phyloP scores from a whole-genome alignment of 148 eudicot species.

The Dysphania ambrosioides region DNA sequence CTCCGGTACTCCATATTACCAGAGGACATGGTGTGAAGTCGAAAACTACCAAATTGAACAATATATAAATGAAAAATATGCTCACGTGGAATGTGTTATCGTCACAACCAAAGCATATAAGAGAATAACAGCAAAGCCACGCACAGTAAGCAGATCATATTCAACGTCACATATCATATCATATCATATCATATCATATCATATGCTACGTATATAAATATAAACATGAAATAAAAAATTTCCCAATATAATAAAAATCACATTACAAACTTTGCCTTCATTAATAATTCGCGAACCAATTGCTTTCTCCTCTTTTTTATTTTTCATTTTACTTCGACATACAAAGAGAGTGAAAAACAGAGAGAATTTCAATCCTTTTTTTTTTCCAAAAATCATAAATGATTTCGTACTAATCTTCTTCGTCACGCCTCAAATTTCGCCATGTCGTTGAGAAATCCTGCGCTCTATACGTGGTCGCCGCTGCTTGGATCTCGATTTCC shows the following conservation, averaged over 20 bases:
- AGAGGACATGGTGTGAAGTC: neutral
- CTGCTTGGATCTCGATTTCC: slow-evolving; percentile 16
- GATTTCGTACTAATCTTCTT: neutral
- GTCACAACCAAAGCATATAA: slow-evolving; percentile 12
- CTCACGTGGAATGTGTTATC: slow-evolving; percentile 24
- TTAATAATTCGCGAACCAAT: slow-evolving; percentile 30
- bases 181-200: too few species aligned
- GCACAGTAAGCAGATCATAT: slow-evolving; percentile 10
- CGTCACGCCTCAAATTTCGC: neutral
- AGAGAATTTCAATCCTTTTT: too few species aligned
- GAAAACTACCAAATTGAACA: neutral
- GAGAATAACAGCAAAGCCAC: slow-evolving; percentile 7
- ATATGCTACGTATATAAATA: neutral
- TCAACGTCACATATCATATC: too few species aligned
- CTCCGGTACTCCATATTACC: too few species aligned
- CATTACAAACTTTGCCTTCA: neutral
- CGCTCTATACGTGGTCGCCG: neutral
- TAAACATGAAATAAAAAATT: neutral
- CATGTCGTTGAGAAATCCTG: neutral
- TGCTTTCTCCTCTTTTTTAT: slow-evolving; percentile 6
- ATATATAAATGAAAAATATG: slow-evolving; percentile 10
- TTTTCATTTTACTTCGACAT: neutral
- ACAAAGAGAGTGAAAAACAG: slow-evolving; percentile 9
- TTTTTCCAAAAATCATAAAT: too few species aligned
- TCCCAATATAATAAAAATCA: neutral